Evolutionary conservation across 176 grass and related monocot species (phyloP).

Genomic region (Cenchrus fungigraminus): DNA sequence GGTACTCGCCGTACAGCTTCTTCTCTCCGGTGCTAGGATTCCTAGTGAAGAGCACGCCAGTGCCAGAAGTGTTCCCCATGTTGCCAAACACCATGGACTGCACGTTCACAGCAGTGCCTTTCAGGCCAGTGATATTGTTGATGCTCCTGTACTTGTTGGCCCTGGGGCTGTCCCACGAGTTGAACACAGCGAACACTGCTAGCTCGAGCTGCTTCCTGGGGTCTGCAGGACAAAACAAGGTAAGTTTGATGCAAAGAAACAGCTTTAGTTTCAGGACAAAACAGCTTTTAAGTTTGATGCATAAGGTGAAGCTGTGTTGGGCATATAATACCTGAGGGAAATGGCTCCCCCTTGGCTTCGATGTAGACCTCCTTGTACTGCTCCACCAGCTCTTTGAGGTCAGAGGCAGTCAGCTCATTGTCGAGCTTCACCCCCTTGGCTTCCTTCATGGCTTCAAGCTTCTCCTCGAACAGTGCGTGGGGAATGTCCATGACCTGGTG

Average conservation of each 20-base stretch:
- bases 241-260: conserved; percentile 15
- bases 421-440: conserved; percentile 63
- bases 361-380: conserved; percentile 91
- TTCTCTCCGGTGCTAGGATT: conserved; percentile 96
- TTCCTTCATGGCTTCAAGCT: conserved; percentile 80
- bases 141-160: conserved; percentile 95
- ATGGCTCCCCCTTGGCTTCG: conserved; percentile 78
- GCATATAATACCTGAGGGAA: conserved; percentile 64
- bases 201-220: conserved; percentile 79
- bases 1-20: conserved; percentile 97
- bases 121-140: conserved; percentile 82
- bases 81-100: conserved; percentile 99
- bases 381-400: conserved; percentile 79
- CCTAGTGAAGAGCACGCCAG: conserved; percentile 95
- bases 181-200: conserved; percentile 76
- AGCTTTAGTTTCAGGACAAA: conserved; percentile 1
- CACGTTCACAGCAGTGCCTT: conserved; percentile 91
- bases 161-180: conserved; percentile 93
- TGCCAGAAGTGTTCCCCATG: conserved; percentile 95
- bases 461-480: conserved; percentile 76
- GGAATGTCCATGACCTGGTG: conserved; percentile 84
- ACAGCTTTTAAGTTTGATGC: no score
- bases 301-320: background rate
- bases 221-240: conserved; percentile 46
- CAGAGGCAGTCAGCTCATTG: conserved; percentile 70